Base-by-base conservation (phyloP, 306 rosid genomes). In the Prunus padus region DNA sequence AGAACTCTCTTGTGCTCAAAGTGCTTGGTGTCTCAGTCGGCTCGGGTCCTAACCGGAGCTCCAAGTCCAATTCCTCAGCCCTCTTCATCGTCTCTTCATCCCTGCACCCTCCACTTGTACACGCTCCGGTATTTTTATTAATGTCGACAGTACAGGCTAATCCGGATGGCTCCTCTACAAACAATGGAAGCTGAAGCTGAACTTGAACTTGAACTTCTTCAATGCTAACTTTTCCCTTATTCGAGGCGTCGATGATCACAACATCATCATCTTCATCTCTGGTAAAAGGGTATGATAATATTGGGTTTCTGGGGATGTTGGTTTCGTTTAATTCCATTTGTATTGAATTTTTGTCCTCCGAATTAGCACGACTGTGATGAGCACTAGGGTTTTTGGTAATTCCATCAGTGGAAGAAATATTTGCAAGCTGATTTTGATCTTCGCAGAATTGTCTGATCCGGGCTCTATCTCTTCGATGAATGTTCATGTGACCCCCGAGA, bases 401-500 rank as follows among this genome's bases (percentile, higher is more conserved):
- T 37, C 42, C 76, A 11, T 89, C 89, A 49, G 76, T 54, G 2
- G 42, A 37, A 26, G 91, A 80, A 62, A 13, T 46, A 10, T 11
- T 13, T 51, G 56, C 56, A 51, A 76, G 70, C 65, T 72, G 61
- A 46, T 69, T 86, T 60, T 89, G 61, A 47, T 22, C 88, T 46
- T 87, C 92, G 11, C 81, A 80, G 15, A 84, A 81, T 77, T 89
- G 97, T 46, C 81, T 86, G 50, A 92, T 84, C 50, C 73, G 79
- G 16, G 93, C 97, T 69, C 90, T 85, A 25, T 89, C 96, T 84
- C 87, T 86, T 77, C 97, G 80, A 60, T 91, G 97, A 45, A 87
- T 86, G 56, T 91, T 91, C 97, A 91, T 91, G 80, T 91, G 97
- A 50, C 94, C 97, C 11, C 97, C 96, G 10, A 92, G 87, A 23